Conservation (phyloP, 1,139 yeast genomes). For the Lodderomyces elongisporus region DNA sequence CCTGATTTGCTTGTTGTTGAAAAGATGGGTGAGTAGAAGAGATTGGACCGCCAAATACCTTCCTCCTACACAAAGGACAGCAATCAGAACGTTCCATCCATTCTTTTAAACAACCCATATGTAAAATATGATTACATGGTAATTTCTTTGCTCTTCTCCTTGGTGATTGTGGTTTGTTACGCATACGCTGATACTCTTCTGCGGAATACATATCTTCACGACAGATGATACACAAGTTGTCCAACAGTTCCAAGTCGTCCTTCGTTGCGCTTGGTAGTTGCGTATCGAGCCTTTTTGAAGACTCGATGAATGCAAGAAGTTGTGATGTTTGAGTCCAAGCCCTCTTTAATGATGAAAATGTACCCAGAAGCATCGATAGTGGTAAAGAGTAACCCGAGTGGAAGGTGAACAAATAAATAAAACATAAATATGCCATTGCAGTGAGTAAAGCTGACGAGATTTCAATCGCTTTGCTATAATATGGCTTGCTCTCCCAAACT, state of each 20-base stretch:
- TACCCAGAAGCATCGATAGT: slow-evolving; percentile 61
- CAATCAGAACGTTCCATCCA: slow-evolving; percentile 91
- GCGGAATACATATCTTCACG: slow-evolving; percentile 68
- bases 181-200: slow-evolving; percentile 24
- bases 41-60: slow-evolving; percentile 41
- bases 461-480: slow-evolving; percentile 56
- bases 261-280: slow-evolving; percentile 57
- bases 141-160: slow-evolving; percentile 70
- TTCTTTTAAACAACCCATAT: slow-evolving; percentile 82
- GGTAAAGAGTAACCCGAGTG: slow-evolving; percentile 60
- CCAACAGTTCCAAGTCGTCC: slow-evolving; percentile 56
- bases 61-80: slow-evolving; percentile 86
- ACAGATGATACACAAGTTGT: slow-evolving; percentile 74
- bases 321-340: slow-evolving; percentile 49
- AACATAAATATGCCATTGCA: slow-evolving; percentile 27
- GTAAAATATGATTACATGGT: slow-evolving; percentile 82
- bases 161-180: slow-evolving; percentile 21
- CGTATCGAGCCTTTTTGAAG: slow-evolving; percentile 61
- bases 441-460: slow-evolving; percentile 43
- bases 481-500: slow-evolving; percentile 68
- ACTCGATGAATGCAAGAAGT: slow-evolving; percentile 52
- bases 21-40: slow-evolving; percentile 6
- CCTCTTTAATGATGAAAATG: slow-evolving; percentile 49
- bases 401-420: slow-evolving; percentile 35
- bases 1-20: too few relatives aligned